Conservation (phyloP, 208 protist genomes). For the Balamuthia mandrillaris region DNA sequence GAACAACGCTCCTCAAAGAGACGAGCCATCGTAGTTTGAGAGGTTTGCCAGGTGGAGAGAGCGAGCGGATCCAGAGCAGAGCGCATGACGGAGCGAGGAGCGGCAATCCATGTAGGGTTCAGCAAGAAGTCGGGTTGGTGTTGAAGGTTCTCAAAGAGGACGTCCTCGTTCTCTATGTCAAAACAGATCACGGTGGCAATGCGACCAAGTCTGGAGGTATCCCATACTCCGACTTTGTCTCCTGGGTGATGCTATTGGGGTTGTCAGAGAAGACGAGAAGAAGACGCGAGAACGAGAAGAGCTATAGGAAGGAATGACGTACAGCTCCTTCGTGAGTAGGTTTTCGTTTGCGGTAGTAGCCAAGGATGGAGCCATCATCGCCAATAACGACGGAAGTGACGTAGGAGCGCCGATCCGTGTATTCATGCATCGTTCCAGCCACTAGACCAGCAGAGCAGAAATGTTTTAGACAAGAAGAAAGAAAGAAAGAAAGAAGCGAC, state of each 20-base stretch:
- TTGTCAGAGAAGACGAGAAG: neutral
- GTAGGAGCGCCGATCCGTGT: neutral
- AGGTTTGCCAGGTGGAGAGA: neutral
- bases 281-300: neutral
- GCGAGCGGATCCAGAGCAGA: neutral
- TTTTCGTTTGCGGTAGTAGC: slow-evolving; percentile 1
- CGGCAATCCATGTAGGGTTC: slow-evolving; percentile 36
- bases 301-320: neutral
- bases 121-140: slow-evolving; percentile 11
- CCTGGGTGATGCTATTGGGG: slow-evolving; percentile 3
- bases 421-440: neutral
- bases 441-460: too few relatives aligned
- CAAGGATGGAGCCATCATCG: neutral
- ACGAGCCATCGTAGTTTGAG: slow-evolving; percentile 25
- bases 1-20: slow-evolving; percentile 25
- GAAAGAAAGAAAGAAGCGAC: too few relatives aligned
- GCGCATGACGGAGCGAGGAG: neutral
- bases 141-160: slow-evolving; percentile 27
- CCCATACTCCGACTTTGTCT: slow-evolving; percentile 3
- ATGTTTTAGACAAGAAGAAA: too few relatives aligned
- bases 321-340: neutral
- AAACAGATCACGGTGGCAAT: slow-evolving; percentile 43
- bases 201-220: neutral
- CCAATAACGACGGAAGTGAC: neutral
- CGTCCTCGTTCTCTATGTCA: slow-evolving; percentile 40